Base-by-base conservation (phyloP, 768 basidiomycete genomes). In the Cyathus striatus region DNA sequence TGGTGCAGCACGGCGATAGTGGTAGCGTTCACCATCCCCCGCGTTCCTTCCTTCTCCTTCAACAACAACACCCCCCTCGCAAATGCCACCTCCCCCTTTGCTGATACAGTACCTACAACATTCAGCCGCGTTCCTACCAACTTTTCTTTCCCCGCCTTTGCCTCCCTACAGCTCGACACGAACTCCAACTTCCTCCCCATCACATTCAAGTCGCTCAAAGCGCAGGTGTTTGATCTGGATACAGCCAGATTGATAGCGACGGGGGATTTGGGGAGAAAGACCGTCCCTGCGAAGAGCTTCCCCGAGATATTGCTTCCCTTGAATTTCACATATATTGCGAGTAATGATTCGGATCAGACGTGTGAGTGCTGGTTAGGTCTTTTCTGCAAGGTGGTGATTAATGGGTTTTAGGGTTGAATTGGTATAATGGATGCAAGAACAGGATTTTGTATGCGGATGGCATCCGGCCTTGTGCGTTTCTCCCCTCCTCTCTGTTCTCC, bases 111-210 rank as follows among this genome's bases (percentile, higher is more conserved):
- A 35, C 73, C 78, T 2, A 72, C 71, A 1, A 59, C 65, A 25
- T 95, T 97, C 68, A 81, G 76, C 25, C 79, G 88, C 45, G 61
- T 70, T 1, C 92, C 91, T 0, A 83, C 93, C 42, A 95, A 95
- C 63, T 97, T 95, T 63, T 79, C 85, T 25, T 97, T 97, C 72
- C 78, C 86, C 3, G 89, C 83, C 0, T 70, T 72, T 34, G 79
- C 90, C 14, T 72, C 83, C 17, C 67, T 97, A 9, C 76, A 90
- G 63, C 72, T 89, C 38, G 79, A 95, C 63, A 91, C 90, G 6
- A 67, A 64, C 12, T 64, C 65, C 52, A 93, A 87, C 54, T 87
- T 79, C 56, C 68, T 95, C 10, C 92, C 93, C 3, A 58, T 93
- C 37, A 80, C 75, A 26, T 83, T 94, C 66, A 78, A 68, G 26